Conservation (phyloP, 1,139 yeast genomes). For the Hanseniaspora uvarum region DNA sequence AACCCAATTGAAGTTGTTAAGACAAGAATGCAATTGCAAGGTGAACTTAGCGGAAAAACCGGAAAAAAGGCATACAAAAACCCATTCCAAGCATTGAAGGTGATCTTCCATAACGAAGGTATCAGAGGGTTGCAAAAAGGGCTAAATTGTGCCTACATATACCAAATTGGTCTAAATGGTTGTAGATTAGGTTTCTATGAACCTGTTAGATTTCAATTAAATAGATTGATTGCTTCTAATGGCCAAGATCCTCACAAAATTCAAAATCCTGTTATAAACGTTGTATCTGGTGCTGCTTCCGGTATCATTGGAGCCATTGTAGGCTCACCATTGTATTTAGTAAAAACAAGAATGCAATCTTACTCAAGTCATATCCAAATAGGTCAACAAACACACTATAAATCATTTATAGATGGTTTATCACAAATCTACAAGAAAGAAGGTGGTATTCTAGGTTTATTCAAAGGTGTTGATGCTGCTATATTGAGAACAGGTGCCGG, state of each 20-base stretch:
- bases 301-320: slow-evolving; percentile 83
- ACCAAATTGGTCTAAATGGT: slow-evolving; percentile 85
- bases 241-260: slow-evolving; percentile 40
- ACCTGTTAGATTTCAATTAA: slow-evolving; percentile 59
- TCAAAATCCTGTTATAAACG: slow-evolving; percentile 58
- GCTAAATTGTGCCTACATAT: slow-evolving; percentile 66
- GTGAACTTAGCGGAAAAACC: slow-evolving; percentile 59
- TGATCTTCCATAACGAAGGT: slow-evolving; percentile 76
- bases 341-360: slow-evolving; percentile 94
- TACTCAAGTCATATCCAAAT: slow-evolving; percentile 55
- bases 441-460: slow-evolving; percentile 62
- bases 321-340: slow-evolving; percentile 84
- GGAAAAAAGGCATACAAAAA: slow-evolving; percentile 55
- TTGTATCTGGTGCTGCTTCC: slow-evolving; percentile 70
- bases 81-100: slow-evolving; percentile 70
- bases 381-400: slow-evolving; percentile 89
- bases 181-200: slow-evolving; percentile 90
- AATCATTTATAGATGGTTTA: slow-evolving; percentile 58
- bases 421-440: slow-evolving; percentile 50
- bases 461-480: slow-evolving; percentile 91
- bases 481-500: slow-evolving; percentile 91
- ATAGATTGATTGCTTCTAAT: slow-evolving; percentile 44
- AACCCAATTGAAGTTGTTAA: slow-evolving; percentile 91
- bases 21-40: slow-evolving; percentile 93
- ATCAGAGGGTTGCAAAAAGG: slow-evolving; percentile 83